Evolutionary conservation across 768 basidiomycete species (phyloP), one percentile per base, ranked within the genome.

Genomic region (Dacryopinax spathularia): DNA sequence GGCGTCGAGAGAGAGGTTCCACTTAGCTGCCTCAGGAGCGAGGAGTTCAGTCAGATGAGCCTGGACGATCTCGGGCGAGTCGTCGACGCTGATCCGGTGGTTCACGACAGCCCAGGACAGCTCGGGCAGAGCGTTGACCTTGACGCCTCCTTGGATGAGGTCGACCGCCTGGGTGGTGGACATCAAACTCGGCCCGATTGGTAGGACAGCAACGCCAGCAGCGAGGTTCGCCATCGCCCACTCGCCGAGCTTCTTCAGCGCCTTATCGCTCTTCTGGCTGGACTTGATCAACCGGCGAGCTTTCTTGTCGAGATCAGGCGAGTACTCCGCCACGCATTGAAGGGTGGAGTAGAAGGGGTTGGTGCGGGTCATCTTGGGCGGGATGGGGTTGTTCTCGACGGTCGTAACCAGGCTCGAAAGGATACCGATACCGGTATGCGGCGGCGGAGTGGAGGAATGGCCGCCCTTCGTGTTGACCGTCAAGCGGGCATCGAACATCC

Each of bases 391-490:
- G 7, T 76, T 71, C 72, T 95, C 92, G 41, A 86, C 79, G 33
- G 82, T 75, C 3, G 84, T 82, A 31, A 95, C 78, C 10, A 89
- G 72, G 1, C 81, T 75, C 2, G 91, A 79, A 41, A 94, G 82
- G 62, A 91, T 85, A 9, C 92, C 91, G 64, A 95, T 91, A 63
- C 48, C 48, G 1, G 91, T 95, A 67, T 96, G 91, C 1, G 74
- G 68, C 18, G 88, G 89, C 16, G 93, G 93, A 15, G 91, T 75
- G 68, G 86, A 88, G 0, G 91, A 92, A 72, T 94, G 93, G 0
- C 92, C 92, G 3, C 92, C 91, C 0, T 84, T 78, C 0, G 86
- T 77, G 13, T 79, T 74, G 7, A 93, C 83, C 62, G 84, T 80
- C n/a, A 91, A 76, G 10, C 73, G 75, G n/a, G 84, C 79, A 69